Evolutionary conservation across 2,329 filamentous ascomycete genomes (phyloP).

Genomic region (Colletotrichum melonis): DNA sequence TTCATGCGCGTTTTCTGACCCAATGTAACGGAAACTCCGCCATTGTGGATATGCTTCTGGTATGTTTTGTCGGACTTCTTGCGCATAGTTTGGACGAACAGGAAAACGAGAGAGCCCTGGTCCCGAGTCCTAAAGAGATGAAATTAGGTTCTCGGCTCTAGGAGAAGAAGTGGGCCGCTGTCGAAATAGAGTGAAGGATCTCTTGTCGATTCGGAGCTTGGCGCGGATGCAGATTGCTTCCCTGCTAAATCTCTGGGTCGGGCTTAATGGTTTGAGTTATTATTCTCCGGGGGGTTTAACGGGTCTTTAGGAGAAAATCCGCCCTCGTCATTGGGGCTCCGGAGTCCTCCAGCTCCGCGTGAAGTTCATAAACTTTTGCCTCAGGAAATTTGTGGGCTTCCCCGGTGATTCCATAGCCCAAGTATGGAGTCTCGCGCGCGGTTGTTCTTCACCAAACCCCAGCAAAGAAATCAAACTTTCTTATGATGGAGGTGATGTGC

Average conservation of each 20-base stretch:
- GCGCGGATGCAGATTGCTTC: conserved; percentile 27
- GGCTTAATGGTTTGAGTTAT: not conserved
- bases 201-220: conserved; percentile 13
- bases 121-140: not conserved
- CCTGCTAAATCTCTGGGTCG: not conserved
- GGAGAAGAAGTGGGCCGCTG: conserved; percentile 4
- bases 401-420: not conserved
- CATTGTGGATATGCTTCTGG: conserved; percentile 1
- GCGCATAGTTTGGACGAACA: conserved; percentile 17
- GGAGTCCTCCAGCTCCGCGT: not conserved
- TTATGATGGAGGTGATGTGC: not conserved
- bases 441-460: not conserved
- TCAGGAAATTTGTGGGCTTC: not conserved
- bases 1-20: conserved; percentile 18
- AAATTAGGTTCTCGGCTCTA: conserved; percentile 22
- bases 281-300: not conserved
- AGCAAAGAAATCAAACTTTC: not conserved
- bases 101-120: not conserved
- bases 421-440: not conserved
- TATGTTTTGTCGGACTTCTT: not conserved
- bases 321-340: not conserved
- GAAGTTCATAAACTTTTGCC: not conserved
- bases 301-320: not conserved
- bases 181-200: conserved; percentile 16
- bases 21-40: conserved; percentile 18